A percentile compares a stretch with the other conserved stretches of the same genome.
These are phyloP conservation scores for Bipolaris oryzae DNA, from an alignment of 2,329 filamentous ascomycete species.

Conservation along the genomic window DNA sequence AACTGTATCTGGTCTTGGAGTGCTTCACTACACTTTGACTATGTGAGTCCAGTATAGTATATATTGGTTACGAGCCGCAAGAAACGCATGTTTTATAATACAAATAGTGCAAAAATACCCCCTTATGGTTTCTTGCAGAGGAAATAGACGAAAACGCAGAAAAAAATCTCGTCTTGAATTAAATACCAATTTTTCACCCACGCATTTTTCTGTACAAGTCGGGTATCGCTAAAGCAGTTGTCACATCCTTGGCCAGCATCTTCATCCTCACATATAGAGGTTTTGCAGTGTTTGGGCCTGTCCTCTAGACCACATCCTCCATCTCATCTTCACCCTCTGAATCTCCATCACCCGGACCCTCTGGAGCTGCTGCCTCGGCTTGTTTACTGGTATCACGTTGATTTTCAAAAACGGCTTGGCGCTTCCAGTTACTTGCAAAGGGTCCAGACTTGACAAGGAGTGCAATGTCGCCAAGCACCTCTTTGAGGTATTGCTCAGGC, in stretches of 20 bases:
- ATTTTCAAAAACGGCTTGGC: slow-evolving; percentile 71
- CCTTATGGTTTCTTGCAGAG: neutral
- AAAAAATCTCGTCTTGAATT: neutral
- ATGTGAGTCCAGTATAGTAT: neutral
- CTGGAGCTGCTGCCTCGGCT: slow-evolving; percentile 36
- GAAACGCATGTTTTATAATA: neutral
- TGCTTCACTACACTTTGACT: neutral
- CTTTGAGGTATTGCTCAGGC: slow-evolving; percentile 90
- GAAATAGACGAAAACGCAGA: neutral
- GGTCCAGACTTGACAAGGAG: slow-evolving; percentile 80
- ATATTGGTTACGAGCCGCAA: neutral
- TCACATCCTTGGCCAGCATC: neutral
- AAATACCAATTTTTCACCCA: neutral
- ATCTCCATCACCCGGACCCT: slow-evolving; percentile 62
- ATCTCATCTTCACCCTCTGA: slow-evolving; percentile 75
- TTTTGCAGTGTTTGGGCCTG: neutral
- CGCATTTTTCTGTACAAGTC: neutral
- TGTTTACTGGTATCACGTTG: slow-evolving; percentile 46
- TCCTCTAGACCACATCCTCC: slow-evolving; percentile 68
- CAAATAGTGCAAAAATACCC: neutral
- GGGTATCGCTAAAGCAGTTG: slow-evolving; percentile 11
- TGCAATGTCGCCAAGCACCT: slow-evolving; percentile 82
- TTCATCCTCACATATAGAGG: neutral
- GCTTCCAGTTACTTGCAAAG: slow-evolving; percentile 84
- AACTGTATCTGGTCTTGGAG: neutral